phyloP scores from a whole-genome alignment of 768 basidiomycete species.

The Sarcomyxa edulis region DNA sequence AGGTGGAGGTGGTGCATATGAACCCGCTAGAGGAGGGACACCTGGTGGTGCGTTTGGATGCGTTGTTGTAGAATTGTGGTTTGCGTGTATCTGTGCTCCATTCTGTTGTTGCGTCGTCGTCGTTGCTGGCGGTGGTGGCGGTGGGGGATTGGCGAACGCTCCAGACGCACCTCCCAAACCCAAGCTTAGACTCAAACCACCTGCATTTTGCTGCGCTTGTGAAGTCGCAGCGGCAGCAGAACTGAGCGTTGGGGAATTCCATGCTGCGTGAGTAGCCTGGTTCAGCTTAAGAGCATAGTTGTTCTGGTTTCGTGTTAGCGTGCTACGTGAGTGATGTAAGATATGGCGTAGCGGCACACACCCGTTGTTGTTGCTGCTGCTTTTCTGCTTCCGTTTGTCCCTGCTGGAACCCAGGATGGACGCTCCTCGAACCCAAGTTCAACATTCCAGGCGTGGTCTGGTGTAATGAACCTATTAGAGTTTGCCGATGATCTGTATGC shows the following conservation, averaged over 20 bases:
- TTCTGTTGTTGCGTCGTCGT: slow-evolving; percentile 16
- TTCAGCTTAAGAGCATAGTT: slow-evolving; percentile 62
- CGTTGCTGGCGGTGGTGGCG: slow-evolving; percentile 21
- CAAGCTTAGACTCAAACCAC: slow-evolving; percentile 16
- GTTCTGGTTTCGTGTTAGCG: slow-evolving; percentile 29
- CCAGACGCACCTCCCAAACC: slow-evolving; percentile 16
- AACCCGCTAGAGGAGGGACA: slow-evolving; percentile 22
- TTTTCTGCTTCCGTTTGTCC: slow-evolving; percentile 67
- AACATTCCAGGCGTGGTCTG: slow-evolving; percentile 63
- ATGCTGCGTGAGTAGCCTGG: slow-evolving; percentile 56
- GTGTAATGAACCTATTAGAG: slow-evolving; percentile 47
- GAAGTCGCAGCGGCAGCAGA: slow-evolving; percentile 39
- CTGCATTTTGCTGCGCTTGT: slow-evolving; percentile 22
- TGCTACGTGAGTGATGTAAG: neutral
- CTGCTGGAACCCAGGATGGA: slow-evolving; percentile 48
- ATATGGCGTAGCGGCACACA: slow-evolving; percentile 30
- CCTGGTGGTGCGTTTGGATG: slow-evolving; percentile 51
- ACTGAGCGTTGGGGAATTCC: slow-evolving; percentile 59
- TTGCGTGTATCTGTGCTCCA: slow-evolving; percentile 21
- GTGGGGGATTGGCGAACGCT: slow-evolving; percentile 39
- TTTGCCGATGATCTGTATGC: slow-evolving; percentile 51
- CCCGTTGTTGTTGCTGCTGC: slow-evolving; percentile 47
- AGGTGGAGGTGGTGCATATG: slow-evolving; percentile 19
- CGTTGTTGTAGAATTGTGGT: slow-evolving; percentile 32
- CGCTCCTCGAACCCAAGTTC: slow-evolving; percentile 44